Conservation (phyloP, 352 stramenopile genomes). For the Elongisporangium anandrum region DNA sequence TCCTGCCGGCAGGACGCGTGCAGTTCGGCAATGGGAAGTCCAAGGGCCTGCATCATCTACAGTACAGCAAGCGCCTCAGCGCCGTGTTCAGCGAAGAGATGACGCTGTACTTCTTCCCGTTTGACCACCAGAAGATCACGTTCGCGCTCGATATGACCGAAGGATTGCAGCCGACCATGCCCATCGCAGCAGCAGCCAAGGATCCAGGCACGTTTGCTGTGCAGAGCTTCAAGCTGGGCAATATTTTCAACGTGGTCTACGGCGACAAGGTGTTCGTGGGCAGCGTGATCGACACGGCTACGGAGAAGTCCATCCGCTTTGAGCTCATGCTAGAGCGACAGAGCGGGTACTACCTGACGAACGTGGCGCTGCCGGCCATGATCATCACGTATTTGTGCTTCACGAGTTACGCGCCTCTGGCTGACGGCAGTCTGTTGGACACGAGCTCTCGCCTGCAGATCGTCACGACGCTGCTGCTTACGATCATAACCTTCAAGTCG, state of each 20-base stretch:
- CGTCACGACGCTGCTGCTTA: slow-evolving; percentile 54
- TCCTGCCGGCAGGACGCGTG: slow-evolving; percentile 19
- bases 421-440: slow-evolving; percentile 30
- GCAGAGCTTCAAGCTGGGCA: slow-evolving; percentile 47
- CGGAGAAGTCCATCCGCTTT: slow-evolving; percentile 42
- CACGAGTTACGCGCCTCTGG: slow-evolving; percentile 36
- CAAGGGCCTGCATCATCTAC: slow-evolving; percentile 26
- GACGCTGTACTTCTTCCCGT: slow-evolving; percentile 48
- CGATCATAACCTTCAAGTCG: slow-evolving; percentile 61
- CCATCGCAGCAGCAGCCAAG: slow-evolving; percentile 21
- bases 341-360: slow-evolving; percentile 52
- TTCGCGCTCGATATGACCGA: slow-evolving; percentile 35
- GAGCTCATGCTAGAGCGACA: slow-evolving; percentile 54
- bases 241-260: slow-evolving; percentile 48
- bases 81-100: slow-evolving; percentile 56
- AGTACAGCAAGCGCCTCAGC: slow-evolving; percentile 33
- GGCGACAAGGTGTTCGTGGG: slow-evolving; percentile 49
- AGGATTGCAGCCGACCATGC: slow-evolving; percentile 28
- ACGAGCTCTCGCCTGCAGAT: slow-evolving; percentile 49
- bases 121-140: slow-evolving; percentile 55
- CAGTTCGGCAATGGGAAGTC: slow-evolving; percentile 21
- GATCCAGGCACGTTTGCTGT: slow-evolving; percentile 42
- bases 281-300: slow-evolving; percentile 22
- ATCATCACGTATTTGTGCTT: slow-evolving; percentile 60
- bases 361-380: slow-evolving; percentile 35